Percentiles rank a stretch among this genome's conserved stretches.
phyloP scores from a whole-genome alignment of 78 protist species.

The Tieghemostelium lacteum region DNA sequence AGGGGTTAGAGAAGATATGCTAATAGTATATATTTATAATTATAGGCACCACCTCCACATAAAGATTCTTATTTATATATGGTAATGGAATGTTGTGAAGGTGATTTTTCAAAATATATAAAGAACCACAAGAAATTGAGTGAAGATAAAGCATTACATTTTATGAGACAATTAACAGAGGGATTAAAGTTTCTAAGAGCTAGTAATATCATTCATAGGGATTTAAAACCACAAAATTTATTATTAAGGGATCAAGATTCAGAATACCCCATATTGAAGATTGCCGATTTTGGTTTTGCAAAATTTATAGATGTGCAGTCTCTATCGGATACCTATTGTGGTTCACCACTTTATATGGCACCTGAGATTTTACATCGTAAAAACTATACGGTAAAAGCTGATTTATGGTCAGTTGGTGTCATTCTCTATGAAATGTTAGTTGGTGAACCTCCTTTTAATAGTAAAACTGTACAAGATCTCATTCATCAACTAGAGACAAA shows the following conservation, averaged over 20 bases:
- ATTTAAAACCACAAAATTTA: slow-evolving; percentile 88
- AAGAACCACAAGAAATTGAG: slow-evolving; percentile 43
- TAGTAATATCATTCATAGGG: slow-evolving; percentile 83
- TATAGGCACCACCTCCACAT: slow-evolving; percentile 34
- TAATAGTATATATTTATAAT: neutral
- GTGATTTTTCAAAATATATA: slow-evolving; percentile 80
- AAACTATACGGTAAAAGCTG: slow-evolving; percentile 86
- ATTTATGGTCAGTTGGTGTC: slow-evolving; percentile 94
- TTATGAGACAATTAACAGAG: slow-evolving; percentile 75
- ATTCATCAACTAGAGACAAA: slow-evolving; percentile 21
- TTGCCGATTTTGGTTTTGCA: slow-evolving; percentile 90
- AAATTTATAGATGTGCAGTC: slow-evolving; percentile 53
- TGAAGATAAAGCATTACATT: slow-evolving; percentile 43
- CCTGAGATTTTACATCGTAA: slow-evolving; percentile 69
- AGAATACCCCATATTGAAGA: slow-evolving; percentile 69
- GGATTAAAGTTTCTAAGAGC: slow-evolving; percentile 51
- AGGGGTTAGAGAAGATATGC: neutral
- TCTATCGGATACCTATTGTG: slow-evolving; percentile 73
- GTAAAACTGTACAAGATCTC: slow-evolving; percentile 34
- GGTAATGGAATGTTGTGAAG: slow-evolving; percentile 85
- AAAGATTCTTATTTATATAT: slow-evolving; percentile 55
- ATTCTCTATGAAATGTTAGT: slow-evolving; percentile 92
- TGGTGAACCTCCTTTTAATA: slow-evolving; percentile 90
- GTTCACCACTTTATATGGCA: slow-evolving; percentile 83
- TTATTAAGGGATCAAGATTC: slow-evolving; percentile 30